Base-by-base conservation (phyloP, 306 rosid genomes). In the Cucumis sativus region DNA sequence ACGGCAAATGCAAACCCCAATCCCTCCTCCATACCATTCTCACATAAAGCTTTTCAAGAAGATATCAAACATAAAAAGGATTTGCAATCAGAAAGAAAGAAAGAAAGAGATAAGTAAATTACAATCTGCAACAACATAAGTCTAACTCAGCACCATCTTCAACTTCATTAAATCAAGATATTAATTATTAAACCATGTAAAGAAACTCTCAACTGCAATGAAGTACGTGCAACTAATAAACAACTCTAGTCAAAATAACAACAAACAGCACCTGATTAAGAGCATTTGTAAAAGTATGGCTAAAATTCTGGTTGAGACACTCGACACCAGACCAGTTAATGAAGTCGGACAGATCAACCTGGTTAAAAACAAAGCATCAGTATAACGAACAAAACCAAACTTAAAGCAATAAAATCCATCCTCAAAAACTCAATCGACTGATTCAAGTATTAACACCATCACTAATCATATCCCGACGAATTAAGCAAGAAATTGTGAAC, bases 331-430 rank as follows among this genome's bases (percentile, higher is more conserved):
- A 88, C 99, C 97, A 95, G 80, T 92, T 90, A 23, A 95, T 86
- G 86, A 92, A 95, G 90, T 92, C 99, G 59, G 93, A 75, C 23
- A 95, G 91, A 91, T 95, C 99, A 81, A 89, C 97, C 99, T 95
- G 83, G 83, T 57, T 63, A 84, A 14, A 58, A 78, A 45, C 35
- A 75, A 59, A 77, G 65, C 11, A 15, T 64, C 37, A 74, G 45
- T n/a, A 52, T 16, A 8, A 55, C 4, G 15, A 62, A 47, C 25
- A 79, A 60, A 56, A 33, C 23, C 1, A 58, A 70, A 51, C 70
- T 54, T 12, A 72, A 60, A 73, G 47, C 16, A 49, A 73, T n/a
- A 5, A 55, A 79, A 37, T 39, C 60, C 16, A 18, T 20, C 17
- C 74, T 40, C 30, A 20, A 49, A 23, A 78, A 65, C 66, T 33